phyloP scores from a whole-genome alignment of 768 basidiomycete species.

The Hebeloma cylindrosporum region DNA sequence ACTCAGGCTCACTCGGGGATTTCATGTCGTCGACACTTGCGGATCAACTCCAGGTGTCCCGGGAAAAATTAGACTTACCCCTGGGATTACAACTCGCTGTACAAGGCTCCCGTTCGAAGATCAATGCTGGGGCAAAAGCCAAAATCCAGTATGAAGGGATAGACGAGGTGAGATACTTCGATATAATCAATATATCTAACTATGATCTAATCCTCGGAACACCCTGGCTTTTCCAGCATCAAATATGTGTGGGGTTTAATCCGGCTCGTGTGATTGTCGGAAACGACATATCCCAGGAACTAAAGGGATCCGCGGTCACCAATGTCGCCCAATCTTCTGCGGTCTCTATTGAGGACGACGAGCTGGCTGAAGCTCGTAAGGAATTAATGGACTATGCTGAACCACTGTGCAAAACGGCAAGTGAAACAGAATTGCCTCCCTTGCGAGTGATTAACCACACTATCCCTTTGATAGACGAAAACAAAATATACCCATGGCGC shows the following conservation, averaged over 20 bases:
- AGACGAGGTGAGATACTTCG: slow-evolving; percentile 24
- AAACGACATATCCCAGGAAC: slow-evolving; percentile 13
- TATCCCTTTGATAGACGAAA: slow-evolving; percentile 37
- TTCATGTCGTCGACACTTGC: slow-evolving; percentile 37
- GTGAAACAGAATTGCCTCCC: slow-evolving; percentile 34
- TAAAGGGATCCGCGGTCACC: slow-evolving; percentile 15
- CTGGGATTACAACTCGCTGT: slow-evolving; percentile 37
- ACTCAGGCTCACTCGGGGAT: slow-evolving; percentile 37
- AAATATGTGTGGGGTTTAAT: slow-evolving; percentile 26
- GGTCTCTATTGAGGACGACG: slow-evolving; percentile 9
- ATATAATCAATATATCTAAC: slow-evolving; percentile 37
- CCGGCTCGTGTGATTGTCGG: slow-evolving; percentile 27
- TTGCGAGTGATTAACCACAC: slow-evolving; percentile 38
- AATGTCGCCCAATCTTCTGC: slow-evolving; percentile 13
- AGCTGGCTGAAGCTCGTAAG: slow-evolving; percentile 14
- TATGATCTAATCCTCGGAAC: slow-evolving; percentile 45
- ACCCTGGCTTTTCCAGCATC: slow-evolving; percentile 36
- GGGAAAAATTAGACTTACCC: slow-evolving; percentile 25
- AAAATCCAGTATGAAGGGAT: slow-evolving; percentile 35
- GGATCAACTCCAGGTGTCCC: slow-evolving; percentile 31
- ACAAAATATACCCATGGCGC: slow-evolving; percentile 30
- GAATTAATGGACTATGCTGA: slow-evolving; percentile 23
- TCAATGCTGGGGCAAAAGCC: slow-evolving; percentile 26
- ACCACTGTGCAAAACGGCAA: slow-evolving; percentile 24
- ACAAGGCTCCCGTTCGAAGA: slow-evolving; percentile 35